Conservation (phyloP, 2,329 filamentous ascomycete genomes). For the Ophiocordyceps camponoti-leonardi region DNA sequence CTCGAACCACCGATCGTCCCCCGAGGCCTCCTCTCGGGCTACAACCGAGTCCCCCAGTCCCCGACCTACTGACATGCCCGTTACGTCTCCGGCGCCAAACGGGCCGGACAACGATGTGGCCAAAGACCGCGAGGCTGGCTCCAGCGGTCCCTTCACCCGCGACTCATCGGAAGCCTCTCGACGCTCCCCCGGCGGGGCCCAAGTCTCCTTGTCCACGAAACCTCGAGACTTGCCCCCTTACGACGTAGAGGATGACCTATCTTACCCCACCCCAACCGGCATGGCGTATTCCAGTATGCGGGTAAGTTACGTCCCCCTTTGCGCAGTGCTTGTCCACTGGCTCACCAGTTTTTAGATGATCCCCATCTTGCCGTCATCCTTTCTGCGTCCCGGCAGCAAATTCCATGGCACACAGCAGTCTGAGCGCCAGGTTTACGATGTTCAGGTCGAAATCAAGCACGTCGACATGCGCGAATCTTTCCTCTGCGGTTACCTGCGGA, state of each 20-base stretch:
- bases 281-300: constrained; percentile 18
- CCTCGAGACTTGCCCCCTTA: constrained; percentile 8
- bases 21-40: constrained; percentile 17
- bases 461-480: constrained; percentile 91
- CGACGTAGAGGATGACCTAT: constrained; percentile 10
- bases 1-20: constrained; percentile 10
- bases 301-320: constrained; percentile 9
- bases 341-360: constrained; percentile 34
- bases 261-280: constrained; percentile 19
- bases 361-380: constrained; percentile 70
- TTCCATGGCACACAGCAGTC: constrained; percentile 88
- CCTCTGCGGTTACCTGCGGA: constrained; percentile 84
- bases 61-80: constrained; percentile 15
- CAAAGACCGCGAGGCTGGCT: constrained; percentile 14
- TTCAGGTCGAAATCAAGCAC: constrained; percentile 93
- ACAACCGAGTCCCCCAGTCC: constrained; percentile 25
- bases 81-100: constrained; percentile 16
- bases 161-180: neutral
- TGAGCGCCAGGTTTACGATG: constrained; percentile 82
- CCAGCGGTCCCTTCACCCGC: constrained; percentile 2
- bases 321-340: neutral
- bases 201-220: constrained; percentile 6
- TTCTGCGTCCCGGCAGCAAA: constrained; percentile 69
- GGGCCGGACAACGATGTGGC: constrained; percentile 12
- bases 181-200: constrained; percentile 1